phyloP scores from a whole-genome alignment of 2,329 filamentous ascomycete genomes.

The Microsporum canis region DNA sequence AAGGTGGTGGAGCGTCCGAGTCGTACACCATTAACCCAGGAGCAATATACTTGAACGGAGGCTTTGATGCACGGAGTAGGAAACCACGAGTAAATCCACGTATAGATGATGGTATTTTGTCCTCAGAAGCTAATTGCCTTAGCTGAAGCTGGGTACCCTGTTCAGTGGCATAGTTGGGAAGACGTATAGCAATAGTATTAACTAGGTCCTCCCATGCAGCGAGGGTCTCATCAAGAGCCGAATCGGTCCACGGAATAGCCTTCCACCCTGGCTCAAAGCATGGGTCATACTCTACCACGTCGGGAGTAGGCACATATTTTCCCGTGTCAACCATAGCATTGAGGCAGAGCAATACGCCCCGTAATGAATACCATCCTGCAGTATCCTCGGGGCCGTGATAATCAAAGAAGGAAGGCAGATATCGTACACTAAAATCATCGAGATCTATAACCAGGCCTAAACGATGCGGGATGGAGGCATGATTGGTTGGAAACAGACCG shows the following conservation, averaged over 20 bases:
- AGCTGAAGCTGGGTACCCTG: background rate
- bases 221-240: background rate
- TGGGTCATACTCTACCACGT: background rate
- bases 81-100: slow-evolving; percentile 1
- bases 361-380: background rate
- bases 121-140: background rate
- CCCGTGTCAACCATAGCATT: background rate
- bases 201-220: background rate
- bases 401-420: background rate
- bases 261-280: background rate
- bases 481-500: background rate
- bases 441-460: background rate
- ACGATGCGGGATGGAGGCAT: background rate
- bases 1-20: background rate
- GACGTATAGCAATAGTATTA: background rate
- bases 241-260: background rate
- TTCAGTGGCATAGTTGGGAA: background rate
- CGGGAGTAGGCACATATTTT: background rate
- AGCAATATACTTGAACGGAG: slow-evolving; percentile 4
- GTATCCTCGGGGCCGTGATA: background rate
- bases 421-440: background rate
- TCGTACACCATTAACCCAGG: background rate
- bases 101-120: background rate
- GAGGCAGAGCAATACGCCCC: background rate
- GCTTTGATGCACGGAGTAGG: background rate